Evolutionary conservation across 768 basidiomycete genomes (phyloP).

Genomic region (Mycena vulgaris): DNA sequence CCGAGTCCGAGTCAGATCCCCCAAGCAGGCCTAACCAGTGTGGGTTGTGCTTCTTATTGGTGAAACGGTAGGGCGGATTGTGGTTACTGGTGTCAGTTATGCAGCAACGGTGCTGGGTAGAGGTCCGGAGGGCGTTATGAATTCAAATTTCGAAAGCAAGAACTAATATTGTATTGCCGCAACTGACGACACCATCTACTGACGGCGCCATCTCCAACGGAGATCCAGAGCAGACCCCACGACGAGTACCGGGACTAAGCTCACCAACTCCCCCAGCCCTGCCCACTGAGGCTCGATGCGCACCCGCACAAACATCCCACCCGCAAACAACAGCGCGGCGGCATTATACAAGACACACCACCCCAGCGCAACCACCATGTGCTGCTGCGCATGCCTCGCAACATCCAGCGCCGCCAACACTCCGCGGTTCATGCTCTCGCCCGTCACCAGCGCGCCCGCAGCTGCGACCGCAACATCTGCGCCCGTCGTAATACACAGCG

Average conservation of each 20-base stretch:
- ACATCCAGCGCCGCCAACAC: conserved; percentile 57
- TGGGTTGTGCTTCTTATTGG: no score
- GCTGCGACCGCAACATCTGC: conserved; percentile 57
- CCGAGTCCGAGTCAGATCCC: no score
- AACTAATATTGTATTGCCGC: no score
- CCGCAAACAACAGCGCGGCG: conserved; percentile 64
- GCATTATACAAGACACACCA: conserved; percentile 62
- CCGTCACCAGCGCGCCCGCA: conserved; percentile 63
- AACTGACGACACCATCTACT: no score
- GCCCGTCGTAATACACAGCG: conserved; percentile 55
- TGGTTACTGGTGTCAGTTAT: no score
- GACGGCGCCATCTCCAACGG: conserved; percentile 24
- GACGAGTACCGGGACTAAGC: conserved; percentile 58
- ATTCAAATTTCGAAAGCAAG: no score
- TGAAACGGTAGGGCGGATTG: no score
- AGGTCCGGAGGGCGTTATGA: no score
- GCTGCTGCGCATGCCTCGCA: conserved; percentile 50
- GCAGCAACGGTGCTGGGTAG: no score
- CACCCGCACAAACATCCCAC: conserved; percentile 61
- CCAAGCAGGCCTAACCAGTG: no score
- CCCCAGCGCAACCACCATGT: conserved; percentile 52
- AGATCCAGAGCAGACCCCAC: conserved; percentile 38
- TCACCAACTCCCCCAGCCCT: conserved; percentile 60
- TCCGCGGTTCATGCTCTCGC: conserved; percentile 49
- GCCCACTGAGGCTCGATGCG: conserved; percentile 59